Evolutionary conservation across 768 basidiomycete species (phyloP).

Genomic region (Russula earlei): DNA sequence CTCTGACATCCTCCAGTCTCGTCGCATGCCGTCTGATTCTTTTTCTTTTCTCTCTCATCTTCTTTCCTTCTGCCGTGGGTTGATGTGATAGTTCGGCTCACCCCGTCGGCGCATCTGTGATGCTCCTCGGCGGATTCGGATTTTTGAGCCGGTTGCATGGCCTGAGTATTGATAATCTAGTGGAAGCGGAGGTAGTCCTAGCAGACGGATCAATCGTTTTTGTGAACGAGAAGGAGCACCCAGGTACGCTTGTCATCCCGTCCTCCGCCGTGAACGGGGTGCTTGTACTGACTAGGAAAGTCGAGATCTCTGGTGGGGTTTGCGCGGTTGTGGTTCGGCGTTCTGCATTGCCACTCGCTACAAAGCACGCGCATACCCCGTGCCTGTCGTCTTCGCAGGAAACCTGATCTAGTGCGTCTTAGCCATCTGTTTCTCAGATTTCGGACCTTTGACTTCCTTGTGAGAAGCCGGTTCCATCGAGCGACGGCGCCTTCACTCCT

Average conservation of each 20-base stretch:
- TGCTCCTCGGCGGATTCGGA: constrained; percentile 85
- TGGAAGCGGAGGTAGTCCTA: constrained; percentile 87
- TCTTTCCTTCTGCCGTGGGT: not conserved
- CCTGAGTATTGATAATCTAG: constrained; percentile 80
- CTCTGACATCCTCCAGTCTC: not conserved
- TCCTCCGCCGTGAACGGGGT: not conserved
- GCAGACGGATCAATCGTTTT: constrained; percentile 83
- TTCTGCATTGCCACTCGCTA: constrained; percentile 86
- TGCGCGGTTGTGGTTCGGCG: constrained; percentile 75
- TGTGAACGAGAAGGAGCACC: constrained; percentile 60
- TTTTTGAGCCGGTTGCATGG: constrained; percentile 78
- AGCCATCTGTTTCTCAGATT: not conserved
- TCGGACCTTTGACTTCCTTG: not conserved
- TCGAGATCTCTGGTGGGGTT: constrained; percentile 80
- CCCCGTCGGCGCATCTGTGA: constrained; percentile 68
- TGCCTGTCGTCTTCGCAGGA: constrained; percentile 86
- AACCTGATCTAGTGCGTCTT: constrained; percentile 79
- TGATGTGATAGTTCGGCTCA: constrained; percentile 55
- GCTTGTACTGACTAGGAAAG: constrained; percentile 1
- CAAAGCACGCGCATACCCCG: constrained; percentile 79
- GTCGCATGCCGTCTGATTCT: constrained; percentile 1
- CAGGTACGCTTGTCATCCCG: constrained; percentile 36
- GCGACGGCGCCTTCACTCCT: constrained; percentile 84
- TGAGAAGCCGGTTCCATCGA: constrained; percentile 68
- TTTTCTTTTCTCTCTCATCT: not conserved